phyloP scores from a whole-genome alignment of 2,329 filamentous ascomycete species.

The Aspergillus brasiliensis region DNA sequence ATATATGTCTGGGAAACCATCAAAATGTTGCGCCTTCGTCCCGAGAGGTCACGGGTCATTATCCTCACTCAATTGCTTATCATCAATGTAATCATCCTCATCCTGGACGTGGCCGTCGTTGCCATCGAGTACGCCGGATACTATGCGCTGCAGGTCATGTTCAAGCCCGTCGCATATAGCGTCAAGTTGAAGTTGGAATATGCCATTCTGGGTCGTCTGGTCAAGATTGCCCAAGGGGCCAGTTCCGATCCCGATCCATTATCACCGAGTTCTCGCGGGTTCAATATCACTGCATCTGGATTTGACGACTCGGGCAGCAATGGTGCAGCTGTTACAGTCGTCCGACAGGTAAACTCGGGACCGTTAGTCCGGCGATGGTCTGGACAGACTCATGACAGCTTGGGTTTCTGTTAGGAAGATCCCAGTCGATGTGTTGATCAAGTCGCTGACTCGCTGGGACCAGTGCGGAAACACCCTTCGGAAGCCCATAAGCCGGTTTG shows the following conservation, averaged over 20 bases:
- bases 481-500: neutral
- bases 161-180: constrained; percentile 42
- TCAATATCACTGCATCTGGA: neutral
- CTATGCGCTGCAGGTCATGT: constrained; percentile 42
- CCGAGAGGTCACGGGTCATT: constrained; percentile 15
- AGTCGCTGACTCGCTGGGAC: neutral
- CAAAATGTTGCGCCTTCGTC: constrained; percentile 43
- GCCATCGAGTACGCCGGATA: constrained; percentile 43
- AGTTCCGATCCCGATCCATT: neutral
- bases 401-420: neutral
- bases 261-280: neutral
- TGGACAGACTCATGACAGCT: neutral
- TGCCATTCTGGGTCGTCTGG: constrained; percentile 53
- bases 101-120: constrained; percentile 48
- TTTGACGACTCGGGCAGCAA: neutral
- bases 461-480: neutral
- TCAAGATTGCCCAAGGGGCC: constrained; percentile 20
- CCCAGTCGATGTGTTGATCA: neutral
- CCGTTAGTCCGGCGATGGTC: neutral
- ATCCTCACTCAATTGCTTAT: constrained; percentile 52
- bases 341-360: neutral
- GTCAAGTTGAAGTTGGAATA: constrained; percentile 57
- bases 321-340: neutral
- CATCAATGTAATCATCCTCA: constrained; percentile 50
- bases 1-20: constrained; percentile 54